A percentile compares a stretch with the other conserved stretches of the same genome.
Evolutionary conservation across 768 basidiomycete genomes (phyloP).

Genomic region (Calocera cornea): DNA sequence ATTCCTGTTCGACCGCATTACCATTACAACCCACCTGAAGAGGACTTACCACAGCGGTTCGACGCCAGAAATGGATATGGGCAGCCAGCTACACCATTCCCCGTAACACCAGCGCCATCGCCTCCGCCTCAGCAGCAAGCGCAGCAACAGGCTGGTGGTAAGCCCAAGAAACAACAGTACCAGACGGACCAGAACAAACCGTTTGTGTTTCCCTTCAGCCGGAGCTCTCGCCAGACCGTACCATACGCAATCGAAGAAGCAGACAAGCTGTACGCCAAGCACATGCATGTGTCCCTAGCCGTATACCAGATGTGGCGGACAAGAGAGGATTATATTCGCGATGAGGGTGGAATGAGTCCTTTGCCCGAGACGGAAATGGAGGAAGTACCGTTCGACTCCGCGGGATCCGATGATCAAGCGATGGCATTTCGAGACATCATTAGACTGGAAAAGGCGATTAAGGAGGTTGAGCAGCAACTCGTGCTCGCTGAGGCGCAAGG

Average conservation of each 20-base stretch:
- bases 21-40: slow-evolving; percentile 38
- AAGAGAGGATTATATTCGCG: slow-evolving; percentile 85
- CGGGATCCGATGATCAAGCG: slow-evolving; percentile 8
- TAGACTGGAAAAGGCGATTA: slow-evolving; percentile 42
- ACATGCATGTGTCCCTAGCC: slow-evolving; percentile 80
- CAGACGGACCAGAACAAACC: slow-evolving; percentile 92
- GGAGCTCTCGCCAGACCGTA: slow-evolving; percentile 48
- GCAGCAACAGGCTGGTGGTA: slow-evolving; percentile 36
- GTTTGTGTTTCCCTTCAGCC: slow-evolving; percentile 90
- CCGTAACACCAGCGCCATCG: slow-evolving; percentile 81
- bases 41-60: slow-evolving; percentile 10
- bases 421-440: slow-evolving; percentile 52
- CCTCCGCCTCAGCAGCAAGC: slow-evolving; percentile 39
- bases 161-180: slow-evolving; percentile 96
- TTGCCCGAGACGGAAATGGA: slow-evolving; percentile 35
- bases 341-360: slow-evolving; percentile 79
- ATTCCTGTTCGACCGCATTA: slow-evolving; percentile 91
- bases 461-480: slow-evolving; percentile 33
- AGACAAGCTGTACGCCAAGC: slow-evolving; percentile 72
- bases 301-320: slow-evolving; percentile 92
- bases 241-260: slow-evolving; percentile 96
- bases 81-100: slow-evolving; percentile 21
- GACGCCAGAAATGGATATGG: slow-evolving; percentile 1
- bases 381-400: slow-evolving; percentile 5
- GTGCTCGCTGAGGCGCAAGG: slow-evolving; percentile 13